phyloP scores from a whole-genome alignment of 2,329 filamentous ascomycete species.

The Scedosporium apiospermum region DNA sequence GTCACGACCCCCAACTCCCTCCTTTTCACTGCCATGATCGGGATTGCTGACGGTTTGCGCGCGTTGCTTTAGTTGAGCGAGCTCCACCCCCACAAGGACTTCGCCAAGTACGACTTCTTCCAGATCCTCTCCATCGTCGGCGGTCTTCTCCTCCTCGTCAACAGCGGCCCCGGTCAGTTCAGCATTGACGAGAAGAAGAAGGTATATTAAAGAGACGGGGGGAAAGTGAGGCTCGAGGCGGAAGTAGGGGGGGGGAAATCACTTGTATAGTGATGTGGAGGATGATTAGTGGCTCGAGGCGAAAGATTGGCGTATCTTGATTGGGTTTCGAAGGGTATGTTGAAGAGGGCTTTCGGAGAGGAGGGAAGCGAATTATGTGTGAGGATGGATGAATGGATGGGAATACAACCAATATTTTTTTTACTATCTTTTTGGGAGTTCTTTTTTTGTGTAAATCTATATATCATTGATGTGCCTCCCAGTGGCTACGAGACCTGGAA shows the following conservation, averaged over 20 bases:
- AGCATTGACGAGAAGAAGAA: slow-evolving; percentile 99
- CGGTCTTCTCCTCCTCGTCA: slow-evolving; percentile 90
- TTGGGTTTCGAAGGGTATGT: background rate
- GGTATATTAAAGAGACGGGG: slow-evolving; percentile 61
- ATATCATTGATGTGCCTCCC: no score
- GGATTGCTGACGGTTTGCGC: slow-evolving; percentile 13
- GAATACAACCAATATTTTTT: no score
- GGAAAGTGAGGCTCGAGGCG: background rate
- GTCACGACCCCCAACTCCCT: no score
- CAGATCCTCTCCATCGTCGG: slow-evolving; percentile 98
- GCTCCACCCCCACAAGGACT: slow-evolving; percentile 98
- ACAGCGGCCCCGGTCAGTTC: slow-evolving; percentile 96
- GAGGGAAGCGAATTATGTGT: no score
- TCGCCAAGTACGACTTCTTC: slow-evolving; percentile 99
- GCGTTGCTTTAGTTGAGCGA: slow-evolving; percentile 66
- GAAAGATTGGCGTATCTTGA: no score
- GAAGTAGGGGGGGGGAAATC: background rate
- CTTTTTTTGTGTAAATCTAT: no score
- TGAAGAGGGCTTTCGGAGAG: no score
- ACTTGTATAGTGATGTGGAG: background rate
- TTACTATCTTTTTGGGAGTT: no score
- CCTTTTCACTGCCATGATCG: slow-evolving; percentile 6
- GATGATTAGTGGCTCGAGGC: no score
- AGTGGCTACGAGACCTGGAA: no score
- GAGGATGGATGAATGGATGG: no score